These are phyloP conservation scores for Pulicaria dysenterica DNA, from an alignment of 129 eudicot genomes.

Conservation along the genomic window DNA sequence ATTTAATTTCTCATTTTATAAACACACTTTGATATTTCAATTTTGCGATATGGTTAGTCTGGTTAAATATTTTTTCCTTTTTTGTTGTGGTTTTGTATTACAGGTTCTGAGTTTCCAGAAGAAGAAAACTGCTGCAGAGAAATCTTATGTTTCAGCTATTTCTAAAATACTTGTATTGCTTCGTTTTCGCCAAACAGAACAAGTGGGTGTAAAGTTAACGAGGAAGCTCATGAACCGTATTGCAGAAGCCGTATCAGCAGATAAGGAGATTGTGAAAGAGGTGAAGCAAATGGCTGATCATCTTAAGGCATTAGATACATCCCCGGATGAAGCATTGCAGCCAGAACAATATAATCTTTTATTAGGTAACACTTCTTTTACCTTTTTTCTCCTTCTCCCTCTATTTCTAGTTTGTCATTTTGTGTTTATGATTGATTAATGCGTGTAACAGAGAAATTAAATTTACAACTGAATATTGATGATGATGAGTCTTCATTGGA, in stretches of 20 bases:
- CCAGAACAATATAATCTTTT: slow-evolving; percentile 53
- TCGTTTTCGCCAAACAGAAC: slow-evolving; percentile 63
- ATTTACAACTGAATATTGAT: slow-evolving; percentile 46
- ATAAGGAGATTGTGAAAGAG: slow-evolving; percentile 74
- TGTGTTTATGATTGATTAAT: neutral
- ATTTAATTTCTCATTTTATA: too few species aligned
- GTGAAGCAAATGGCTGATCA: slow-evolving; percentile 64
- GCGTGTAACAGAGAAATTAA: slow-evolving; percentile 58
- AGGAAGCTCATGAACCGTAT: slow-evolving; percentile 62
- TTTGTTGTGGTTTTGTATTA: slow-evolving; percentile 9
- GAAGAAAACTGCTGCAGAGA: slow-evolving; percentile 84
- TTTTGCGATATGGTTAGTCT: neutral
- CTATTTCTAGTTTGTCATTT: neutral
- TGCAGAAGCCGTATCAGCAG: slow-evolving; percentile 55
- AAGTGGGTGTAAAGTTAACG: slow-evolving; percentile 65
- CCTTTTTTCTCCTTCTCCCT: neutral
- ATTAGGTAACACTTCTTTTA: slow-evolving; percentile 50
- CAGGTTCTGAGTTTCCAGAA: slow-evolving; percentile 63
- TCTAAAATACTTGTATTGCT: slow-evolving; percentile 63
- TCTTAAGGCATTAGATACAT: slow-evolving; percentile 53
- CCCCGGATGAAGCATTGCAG: slow-evolving; percentile 64
- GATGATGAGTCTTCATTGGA: slow-evolving; percentile 40
- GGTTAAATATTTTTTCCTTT: neutral
- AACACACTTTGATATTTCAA: neutral
- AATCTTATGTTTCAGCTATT: slow-evolving; percentile 72